Evolutionary conservation across 2,329 filamentous ascomycete genomes (phyloP), one percentile per base, ranked within the genome.

Genomic region (Penicillium corylophilum): DNA sequence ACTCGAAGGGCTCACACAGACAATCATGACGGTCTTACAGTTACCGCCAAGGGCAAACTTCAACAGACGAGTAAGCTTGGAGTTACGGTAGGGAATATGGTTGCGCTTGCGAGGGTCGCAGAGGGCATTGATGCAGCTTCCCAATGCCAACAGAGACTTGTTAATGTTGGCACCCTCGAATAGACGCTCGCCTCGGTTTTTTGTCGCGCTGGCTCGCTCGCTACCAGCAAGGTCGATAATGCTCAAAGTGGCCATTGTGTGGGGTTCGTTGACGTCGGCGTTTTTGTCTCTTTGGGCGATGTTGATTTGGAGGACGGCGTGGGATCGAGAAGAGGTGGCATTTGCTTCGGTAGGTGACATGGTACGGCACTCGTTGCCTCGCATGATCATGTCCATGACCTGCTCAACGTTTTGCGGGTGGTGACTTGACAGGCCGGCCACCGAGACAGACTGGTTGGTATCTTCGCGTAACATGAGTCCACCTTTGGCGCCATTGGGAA

Each of bases 11-110:
- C 92, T 96, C 48, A 99, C 90, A 66, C 94, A 99, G 23, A 99
- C 94, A 71, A 99, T 97, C 94, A 99, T 99, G 70, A 99, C 94
- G 0, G 94, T 99, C 74, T 92, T 95, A 80, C 94, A 99, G 72
- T 99, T 99, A 3, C 94, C 94, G 26, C 94, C 94, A 0, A 99
- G 83, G 0, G 93, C 96, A 74, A 99, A 99, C 66, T 99, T 99
- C 48, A 99, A 82, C 4, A 99, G 79, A 47, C 94, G 86, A 0
- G 94, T 99, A 48, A 99, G 85, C 67, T 97, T 99, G 58, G 93
- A 97, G 76, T 99, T 97, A 63, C 94, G 85, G 76, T 99, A 99
- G 0, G 94, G 94, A 13, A 99, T 89, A 71, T 99, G 94, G 61
- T 95, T 94, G 59, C 85, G 87, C 75, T 94, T 95, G 46, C 90